Base-by-base conservation (phyloP, 75 land plant species). In the Pseudotsuga menziesii region DNA sequence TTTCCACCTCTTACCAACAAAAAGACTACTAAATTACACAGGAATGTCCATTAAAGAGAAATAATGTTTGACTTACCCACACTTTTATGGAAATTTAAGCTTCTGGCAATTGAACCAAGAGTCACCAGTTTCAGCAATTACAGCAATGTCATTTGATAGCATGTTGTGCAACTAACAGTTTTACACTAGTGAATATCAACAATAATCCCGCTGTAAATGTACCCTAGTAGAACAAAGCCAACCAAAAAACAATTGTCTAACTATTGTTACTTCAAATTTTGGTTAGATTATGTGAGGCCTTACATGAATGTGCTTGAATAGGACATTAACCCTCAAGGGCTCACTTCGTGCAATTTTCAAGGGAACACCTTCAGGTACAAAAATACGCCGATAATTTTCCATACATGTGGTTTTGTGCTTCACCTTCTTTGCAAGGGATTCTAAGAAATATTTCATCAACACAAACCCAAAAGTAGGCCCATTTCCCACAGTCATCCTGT, bases 41-140 rank as follows among this genome's bases (percentile, higher is more conserved):
- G 17, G 17, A 66, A 20, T 13, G 35, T 15, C 41, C 29, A 16
- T 1, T 66, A 19, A 14, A 35, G 2, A 15, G 23, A 54, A 35
- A 22, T 19, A 22, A 15, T 22, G 29, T 35, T 27, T 44, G 7
- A 61, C 76, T 83, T 72, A 86, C 88, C 83, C 86, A 69, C 87
- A 84, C 27, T 78, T 83, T 15, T 81, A 81, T 15, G 87, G 83
- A 56, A 94, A 81, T 26, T 78, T 82, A 20, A 94, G 86, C 82
- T 91, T 91, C 67, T 94, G 97, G 77, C 97, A 94, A 77, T 94
- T 94, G 80, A 94, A 94, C 97, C 97, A 94, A 15, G 97, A 94
- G 78, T 94, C 97, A 25, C 97, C 97, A 23, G 97, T 94, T 70
- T 94, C 97, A 16, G 97, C 92, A 67, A 94, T 88, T 15, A 94